phyloP scores from a whole-genome alignment of 1,284 basidiomycete genomes.

The Agroathelia rolfsii region DNA sequence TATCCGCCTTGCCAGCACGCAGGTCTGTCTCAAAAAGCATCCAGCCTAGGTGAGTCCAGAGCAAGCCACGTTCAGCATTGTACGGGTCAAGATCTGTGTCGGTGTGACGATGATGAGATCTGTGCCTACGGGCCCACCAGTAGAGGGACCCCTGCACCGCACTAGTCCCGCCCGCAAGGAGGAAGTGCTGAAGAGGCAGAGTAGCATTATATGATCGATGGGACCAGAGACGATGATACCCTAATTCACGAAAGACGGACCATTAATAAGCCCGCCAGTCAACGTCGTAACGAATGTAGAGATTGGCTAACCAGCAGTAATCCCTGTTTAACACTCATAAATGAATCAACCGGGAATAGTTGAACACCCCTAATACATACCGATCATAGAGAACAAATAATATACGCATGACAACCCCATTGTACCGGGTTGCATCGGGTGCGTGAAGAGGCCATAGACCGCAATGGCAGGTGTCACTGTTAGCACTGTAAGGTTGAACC shows the following conservation, averaged over 20 bases:
- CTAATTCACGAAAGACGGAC: too few relatives aligned
- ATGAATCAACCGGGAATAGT: too few relatives aligned
- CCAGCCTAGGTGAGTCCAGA: conserved; percentile 84
- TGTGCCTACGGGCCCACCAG: conserved; percentile 91
- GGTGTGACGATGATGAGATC: conserved; percentile 90
- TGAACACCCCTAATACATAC: too few relatives aligned
- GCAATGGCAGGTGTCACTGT: conserved; percentile 59
- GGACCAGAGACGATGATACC: conserved; percentile 91
- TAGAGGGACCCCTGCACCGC: conserved; percentile 87
- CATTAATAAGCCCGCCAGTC: too few relatives aligned
- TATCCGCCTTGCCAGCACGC: conserved; percentile 81
- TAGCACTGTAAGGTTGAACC: conserved; percentile 60
- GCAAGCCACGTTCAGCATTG: conserved; percentile 78
- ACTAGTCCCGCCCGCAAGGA: conserved; percentile 74
- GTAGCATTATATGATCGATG: conserved; percentile 90
- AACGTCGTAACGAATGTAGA: too few relatives aligned
- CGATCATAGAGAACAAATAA: conserved; percentile 71
- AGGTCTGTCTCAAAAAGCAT: conserved; percentile 86
- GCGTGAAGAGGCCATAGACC: conserved; percentile 53
- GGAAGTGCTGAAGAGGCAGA: conserved; percentile 65
- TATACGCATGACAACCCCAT: conserved; percentile 49
- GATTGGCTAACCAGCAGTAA: too few relatives aligned
- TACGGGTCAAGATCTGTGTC: conserved; percentile 95
- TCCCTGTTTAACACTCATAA: too few relatives aligned
- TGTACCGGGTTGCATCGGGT: conserved; percentile 41